A percentile compares a stretch with the other conserved stretches of the same genome.
These are phyloP conservation scores for Camellia lanceoleosa DNA, from an alignment of 148 eudicot genomes.

Conservation along the genomic window DNA sequence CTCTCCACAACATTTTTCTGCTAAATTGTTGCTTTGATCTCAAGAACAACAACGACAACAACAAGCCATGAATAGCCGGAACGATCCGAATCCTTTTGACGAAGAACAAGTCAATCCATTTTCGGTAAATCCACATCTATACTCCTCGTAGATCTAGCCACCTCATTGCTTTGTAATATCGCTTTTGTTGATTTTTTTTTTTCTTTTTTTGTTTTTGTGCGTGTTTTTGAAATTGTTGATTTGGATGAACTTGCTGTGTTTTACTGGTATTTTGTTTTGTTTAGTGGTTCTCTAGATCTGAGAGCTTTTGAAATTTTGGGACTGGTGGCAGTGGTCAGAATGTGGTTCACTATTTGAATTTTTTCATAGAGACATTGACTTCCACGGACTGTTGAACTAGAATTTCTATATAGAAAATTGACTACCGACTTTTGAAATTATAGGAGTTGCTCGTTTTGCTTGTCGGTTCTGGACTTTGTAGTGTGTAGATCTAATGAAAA, in stretches of 20 bases:
- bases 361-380: neutral
- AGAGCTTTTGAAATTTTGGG: neutral
- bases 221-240: neutral
- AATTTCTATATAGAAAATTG: neutral
- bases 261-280: neutral
- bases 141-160: slow-evolving; percentile 21
- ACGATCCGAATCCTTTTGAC: slow-evolving; percentile 51
- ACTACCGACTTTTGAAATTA: too few relatives aligned
- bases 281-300: slow-evolving; percentile 2
- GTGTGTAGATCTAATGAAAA: neutral
- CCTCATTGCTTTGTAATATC: slow-evolving; percentile 5
- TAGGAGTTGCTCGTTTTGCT: too few relatives aligned
- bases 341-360: too few relatives aligned
- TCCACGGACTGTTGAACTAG: neutral
- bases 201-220: neutral
- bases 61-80: slow-evolving; percentile 42
- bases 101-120: slow-evolving; percentile 88
- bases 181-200: neutral
- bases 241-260: neutral
- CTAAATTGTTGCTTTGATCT: slow-evolving; percentile 3
- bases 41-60: neutral
- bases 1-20: slow-evolving; percentile 14
- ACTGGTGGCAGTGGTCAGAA: neutral
- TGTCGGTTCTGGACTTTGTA: neutral
- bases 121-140: slow-evolving; percentile 39